These are phyloP conservation scores for Cladosporium sp. DNA, from an alignment of 2,329 filamentous ascomycete species.

Conservation along the genomic window DNA sequence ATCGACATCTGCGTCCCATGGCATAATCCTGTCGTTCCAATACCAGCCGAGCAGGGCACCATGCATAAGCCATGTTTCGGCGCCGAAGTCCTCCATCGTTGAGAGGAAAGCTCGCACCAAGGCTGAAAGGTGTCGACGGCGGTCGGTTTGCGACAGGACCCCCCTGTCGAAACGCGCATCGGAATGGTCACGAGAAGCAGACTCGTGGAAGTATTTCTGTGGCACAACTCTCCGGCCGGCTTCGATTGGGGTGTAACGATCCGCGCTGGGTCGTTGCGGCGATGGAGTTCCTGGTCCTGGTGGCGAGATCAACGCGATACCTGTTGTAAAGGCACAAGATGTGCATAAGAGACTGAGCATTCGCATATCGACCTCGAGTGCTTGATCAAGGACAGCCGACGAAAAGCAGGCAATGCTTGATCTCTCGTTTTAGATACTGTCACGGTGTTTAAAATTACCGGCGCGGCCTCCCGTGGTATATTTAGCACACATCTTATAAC, in stretches of 20 bases:
- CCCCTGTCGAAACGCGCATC: not conserved
- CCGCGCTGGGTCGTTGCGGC: not conserved
- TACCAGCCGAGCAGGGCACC: conserved; percentile 59
- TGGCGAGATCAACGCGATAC: not conserved
- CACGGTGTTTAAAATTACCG: too few species aligned
- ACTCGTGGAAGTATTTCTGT: not conserved
- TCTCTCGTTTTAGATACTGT: too few species aligned
- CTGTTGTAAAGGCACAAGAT: too few species aligned
- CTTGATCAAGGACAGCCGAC: too few species aligned
- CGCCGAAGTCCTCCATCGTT: conserved; percentile 42
- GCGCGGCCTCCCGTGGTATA: too few species aligned
- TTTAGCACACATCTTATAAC: too few species aligned
- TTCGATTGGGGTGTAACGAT: too few species aligned
- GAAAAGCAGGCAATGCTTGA: too few species aligned
- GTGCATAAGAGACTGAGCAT: too few species aligned
- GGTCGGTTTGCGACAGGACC: not conserved
- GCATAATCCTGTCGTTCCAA: conserved; percentile 59
- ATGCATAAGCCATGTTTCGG: conserved; percentile 62
- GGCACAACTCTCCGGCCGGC: too few species aligned
- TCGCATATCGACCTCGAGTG: too few species aligned
- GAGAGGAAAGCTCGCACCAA: not conserved
- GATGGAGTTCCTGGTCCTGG: not conserved
- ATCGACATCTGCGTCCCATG: conserved; percentile 60
- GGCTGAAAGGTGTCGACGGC: not conserved
- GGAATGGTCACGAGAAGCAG: not conserved